Percentiles rank a stretch among this genome's conserved stretches.
Conservation (phyloP, 192 early-diverging fungal species). For the Rhizoclosmatium sp. region DNA sequence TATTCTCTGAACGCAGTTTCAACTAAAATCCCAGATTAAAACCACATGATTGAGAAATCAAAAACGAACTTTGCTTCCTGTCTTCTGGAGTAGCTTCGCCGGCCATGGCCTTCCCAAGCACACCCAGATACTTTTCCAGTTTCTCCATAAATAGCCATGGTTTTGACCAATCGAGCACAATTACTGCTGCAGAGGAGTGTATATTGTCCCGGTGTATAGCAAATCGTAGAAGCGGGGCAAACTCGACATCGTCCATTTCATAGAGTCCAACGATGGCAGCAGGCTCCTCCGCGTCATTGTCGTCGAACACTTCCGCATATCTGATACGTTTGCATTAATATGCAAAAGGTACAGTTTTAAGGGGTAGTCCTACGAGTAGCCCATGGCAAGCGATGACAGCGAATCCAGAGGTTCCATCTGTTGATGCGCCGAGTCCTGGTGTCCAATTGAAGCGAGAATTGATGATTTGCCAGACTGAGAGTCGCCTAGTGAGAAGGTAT, state of each 20-base stretch:
- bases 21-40: neutral
- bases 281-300: conserved; percentile 78
- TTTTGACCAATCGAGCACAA: conserved; percentile 90
- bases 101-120: conserved; percentile 57
- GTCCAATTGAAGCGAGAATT: conserved; percentile 64
- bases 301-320: conserved; percentile 83
- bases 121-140: conserved; percentile 79
- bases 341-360: too few species aligned
- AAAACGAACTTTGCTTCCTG: neutral
- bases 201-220: conserved; percentile 71
- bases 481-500: conserved; percentile 60
- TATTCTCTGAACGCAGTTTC: conserved; percentile 21
- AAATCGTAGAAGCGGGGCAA: conserved; percentile 53
- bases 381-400: conserved; percentile 68
- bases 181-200: conserved; percentile 68
- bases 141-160: conserved; percentile 88
- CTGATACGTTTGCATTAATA: too few species aligned
- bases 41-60: too few species aligned
- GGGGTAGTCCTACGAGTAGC: conserved; percentile 56
- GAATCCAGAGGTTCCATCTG: conserved; percentile 49
- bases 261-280: conserved; percentile 79
- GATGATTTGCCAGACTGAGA: conserved; percentile 84
- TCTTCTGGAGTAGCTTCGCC: neutral
- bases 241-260: conserved; percentile 75
- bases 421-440: conserved; percentile 59